A percentile compares a stretch with the other conserved stretches of the same genome.
Evolutionary conservation across 257 asterid genomes (phyloP).

Genomic region (Nicotiana otophora): DNA sequence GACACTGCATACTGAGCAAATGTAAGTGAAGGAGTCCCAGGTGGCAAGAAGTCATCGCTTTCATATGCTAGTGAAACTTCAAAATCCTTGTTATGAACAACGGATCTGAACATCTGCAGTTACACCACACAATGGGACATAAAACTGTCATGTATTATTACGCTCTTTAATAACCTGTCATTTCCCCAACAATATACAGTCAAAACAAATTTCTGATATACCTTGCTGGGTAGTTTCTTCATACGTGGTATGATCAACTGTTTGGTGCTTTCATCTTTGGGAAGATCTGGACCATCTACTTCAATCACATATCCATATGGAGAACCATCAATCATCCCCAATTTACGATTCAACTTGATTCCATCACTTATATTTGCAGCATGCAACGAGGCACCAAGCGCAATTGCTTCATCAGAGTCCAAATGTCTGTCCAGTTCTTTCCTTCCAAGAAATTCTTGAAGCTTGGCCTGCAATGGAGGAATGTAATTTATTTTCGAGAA

Average conservation of each 20-base stretch:
- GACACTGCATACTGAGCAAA: constrained; percentile 80
- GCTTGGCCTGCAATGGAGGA: constrained; percentile 60
- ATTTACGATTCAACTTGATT: constrained; percentile 91
- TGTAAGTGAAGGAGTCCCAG: constrained; percentile 56
- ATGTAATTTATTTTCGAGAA: constrained; percentile 6
- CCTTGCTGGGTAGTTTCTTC: constrained; percentile 97
- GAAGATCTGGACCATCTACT: constrained; percentile 75
- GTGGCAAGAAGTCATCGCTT: constrained; percentile 67
- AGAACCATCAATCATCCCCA: constrained; percentile 98
- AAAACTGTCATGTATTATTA: constrained; percentile 1
- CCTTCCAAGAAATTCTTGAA: constrained; percentile 94
- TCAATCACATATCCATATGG: constrained; percentile 73
- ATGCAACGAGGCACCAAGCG: constrained; percentile 88
- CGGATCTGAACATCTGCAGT: constrained; percentile 86
- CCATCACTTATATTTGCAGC: constrained; percentile 99
- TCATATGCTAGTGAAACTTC: constrained; percentile 90
- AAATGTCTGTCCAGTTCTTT: constrained; percentile 90
- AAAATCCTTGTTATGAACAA: constrained; percentile 81
- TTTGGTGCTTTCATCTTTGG: constrained; percentile 71
- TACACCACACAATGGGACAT: neutral
- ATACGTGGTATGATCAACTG: constrained; percentile 86
- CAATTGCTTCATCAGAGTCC: constrained; percentile 97
- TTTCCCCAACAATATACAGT: neutral
- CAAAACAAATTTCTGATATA: constrained; percentile 19
- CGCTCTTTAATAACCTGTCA: neutral